Evolutionary conservation across 1,284 basidiomycete genomes (phyloP).

Genomic region (Anthracocystis panici-leucophaei): DNA sequence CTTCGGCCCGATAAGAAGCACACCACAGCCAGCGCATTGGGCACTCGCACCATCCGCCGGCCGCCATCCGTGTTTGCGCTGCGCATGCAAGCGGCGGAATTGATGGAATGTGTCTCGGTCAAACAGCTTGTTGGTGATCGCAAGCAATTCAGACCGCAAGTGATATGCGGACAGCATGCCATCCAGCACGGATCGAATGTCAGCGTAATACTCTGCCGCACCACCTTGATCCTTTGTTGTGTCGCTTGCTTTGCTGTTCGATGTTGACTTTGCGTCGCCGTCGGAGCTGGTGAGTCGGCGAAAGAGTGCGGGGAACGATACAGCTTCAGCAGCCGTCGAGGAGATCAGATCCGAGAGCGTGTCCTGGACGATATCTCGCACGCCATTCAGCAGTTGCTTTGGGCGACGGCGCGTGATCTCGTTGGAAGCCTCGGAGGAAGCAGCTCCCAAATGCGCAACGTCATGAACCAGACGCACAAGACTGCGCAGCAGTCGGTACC

Average conservation of each 20-base stretch:
- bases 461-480: slow-evolving; percentile 82
- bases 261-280: slow-evolving; percentile 72
- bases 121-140: slow-evolving; percentile 85
- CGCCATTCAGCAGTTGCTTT: slow-evolving; percentile 26
- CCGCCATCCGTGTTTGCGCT: slow-evolving; percentile 70
- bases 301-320: slow-evolving; percentile 92
- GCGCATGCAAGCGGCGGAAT: slow-evolving; percentile 73
- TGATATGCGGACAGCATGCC: slow-evolving; percentile 95
- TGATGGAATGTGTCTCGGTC: slow-evolving; percentile 84
- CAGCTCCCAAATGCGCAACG: slow-evolving; percentile 23
- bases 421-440: neutral
- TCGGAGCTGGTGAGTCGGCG: slow-evolving; percentile 77
- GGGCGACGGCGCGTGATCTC: neutral
- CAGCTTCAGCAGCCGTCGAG: slow-evolving; percentile 80
- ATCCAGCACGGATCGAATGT: slow-evolving; percentile 88
- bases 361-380: slow-evolving; percentile 80
- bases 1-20: slow-evolving; percentile 27
- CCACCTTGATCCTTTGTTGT: slow-evolving; percentile 37
- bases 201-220: slow-evolving; percentile 76
- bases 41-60: slow-evolving; percentile 21
- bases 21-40: slow-evolving; percentile 27
- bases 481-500: slow-evolving; percentile 85
- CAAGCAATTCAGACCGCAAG: slow-evolving; percentile 89
- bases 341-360: slow-evolving; percentile 88
- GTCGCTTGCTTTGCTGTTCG: slow-evolving; percentile 9